Percentiles rank a stretch among this genome's conserved stretches.
Conservation (phyloP, 768 basidiomycete genomes). For the Auricularia sp. region DNA sequence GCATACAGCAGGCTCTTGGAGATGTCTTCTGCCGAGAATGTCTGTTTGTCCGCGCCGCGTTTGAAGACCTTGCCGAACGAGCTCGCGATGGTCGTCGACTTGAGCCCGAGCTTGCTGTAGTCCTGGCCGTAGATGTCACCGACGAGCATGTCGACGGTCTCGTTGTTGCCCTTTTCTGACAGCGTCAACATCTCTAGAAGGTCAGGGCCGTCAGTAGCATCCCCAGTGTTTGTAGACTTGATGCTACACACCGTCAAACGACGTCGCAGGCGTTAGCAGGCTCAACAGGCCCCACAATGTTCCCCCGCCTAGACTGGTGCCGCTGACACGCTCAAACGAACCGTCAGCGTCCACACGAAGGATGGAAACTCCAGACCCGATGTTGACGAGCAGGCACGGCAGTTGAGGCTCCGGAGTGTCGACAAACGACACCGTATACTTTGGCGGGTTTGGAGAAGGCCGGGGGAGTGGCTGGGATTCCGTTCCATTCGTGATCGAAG, state of each 20-base stretch:
- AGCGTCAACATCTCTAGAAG: constrained; percentile 85
- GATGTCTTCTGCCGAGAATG: constrained; percentile 86
- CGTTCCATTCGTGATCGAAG: constrained; percentile 16
- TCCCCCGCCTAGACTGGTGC: constrained; percentile 93
- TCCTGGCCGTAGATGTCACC: constrained; percentile 99
- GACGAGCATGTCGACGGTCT: constrained; percentile 94
- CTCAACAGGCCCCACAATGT: constrained; percentile 95
- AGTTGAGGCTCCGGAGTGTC: constrained; percentile 75
- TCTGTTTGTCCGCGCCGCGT: constrained; percentile 58
- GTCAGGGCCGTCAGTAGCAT: background rate
- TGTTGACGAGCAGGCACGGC: constrained; percentile 94
- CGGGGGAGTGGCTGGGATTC: constrained; percentile 48
- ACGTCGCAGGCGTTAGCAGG: constrained; percentile 86
- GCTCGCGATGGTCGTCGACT: constrained; percentile 96
- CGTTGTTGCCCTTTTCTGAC: constrained; percentile 90
- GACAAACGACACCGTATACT: constrained; percentile 83
- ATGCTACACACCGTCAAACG: constrained; percentile 80
- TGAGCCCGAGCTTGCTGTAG: constrained; percentile 88
- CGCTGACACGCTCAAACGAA: constrained; percentile 89
- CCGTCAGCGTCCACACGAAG: constrained; percentile 97
- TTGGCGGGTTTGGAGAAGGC: constrained; percentile 84
- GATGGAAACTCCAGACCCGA: constrained; percentile 94
- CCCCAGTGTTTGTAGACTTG: background rate
- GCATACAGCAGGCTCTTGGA: constrained; percentile 91
- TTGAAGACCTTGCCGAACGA: constrained; percentile 98